Conservation (phyloP, 1,284 basidiomycete species). For the Heterobasidion parviporum region DNA sequence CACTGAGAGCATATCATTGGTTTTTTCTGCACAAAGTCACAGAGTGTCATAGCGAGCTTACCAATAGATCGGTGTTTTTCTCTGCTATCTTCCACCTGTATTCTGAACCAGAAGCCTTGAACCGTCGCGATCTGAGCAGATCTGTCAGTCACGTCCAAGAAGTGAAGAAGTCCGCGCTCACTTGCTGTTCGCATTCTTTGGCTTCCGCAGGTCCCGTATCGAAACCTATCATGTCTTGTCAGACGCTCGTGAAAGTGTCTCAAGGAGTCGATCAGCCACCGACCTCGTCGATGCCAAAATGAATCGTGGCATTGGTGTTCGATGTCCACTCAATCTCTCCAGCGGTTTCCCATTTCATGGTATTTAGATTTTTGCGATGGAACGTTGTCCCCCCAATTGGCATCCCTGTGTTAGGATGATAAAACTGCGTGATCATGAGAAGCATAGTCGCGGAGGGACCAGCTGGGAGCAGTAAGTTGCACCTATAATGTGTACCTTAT, state of each 20-base stretch:
- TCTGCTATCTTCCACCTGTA: slow-evolving; percentile 54
- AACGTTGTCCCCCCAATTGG: slow-evolving; percentile 37
- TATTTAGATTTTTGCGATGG: slow-evolving; percentile 37
- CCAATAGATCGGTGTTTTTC: slow-evolving; percentile 36
- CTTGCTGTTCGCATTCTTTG: slow-evolving; percentile 44
- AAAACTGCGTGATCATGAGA: slow-evolving; percentile 29
- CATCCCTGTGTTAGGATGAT: slow-evolving; percentile 40
- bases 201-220: slow-evolving; percentile 39
- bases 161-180: slow-evolving; percentile 17
- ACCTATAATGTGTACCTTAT: slow-evolving; percentile 28
- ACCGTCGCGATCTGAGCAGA: slow-evolving; percentile 39
- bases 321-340: slow-evolving; percentile 46
- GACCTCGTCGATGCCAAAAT: slow-evolving; percentile 45
- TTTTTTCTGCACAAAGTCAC: background rate
- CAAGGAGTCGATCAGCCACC: background rate
- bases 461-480: background rate
- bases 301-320: slow-evolving; percentile 32
- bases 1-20: slow-evolving; percentile 28
- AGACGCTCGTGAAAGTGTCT: background rate
- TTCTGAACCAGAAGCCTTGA: slow-evolving; percentile 38
- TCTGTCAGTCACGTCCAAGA: background rate
- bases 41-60: slow-evolving; percentile 19
- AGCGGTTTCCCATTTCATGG: slow-evolving; percentile 38
- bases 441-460: background rate
- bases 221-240: slow-evolving; percentile 24